phyloP scores from a whole-genome alignment of 1,284 basidiomycete genomes.

The Microstroma glucosiphilum region DNA sequence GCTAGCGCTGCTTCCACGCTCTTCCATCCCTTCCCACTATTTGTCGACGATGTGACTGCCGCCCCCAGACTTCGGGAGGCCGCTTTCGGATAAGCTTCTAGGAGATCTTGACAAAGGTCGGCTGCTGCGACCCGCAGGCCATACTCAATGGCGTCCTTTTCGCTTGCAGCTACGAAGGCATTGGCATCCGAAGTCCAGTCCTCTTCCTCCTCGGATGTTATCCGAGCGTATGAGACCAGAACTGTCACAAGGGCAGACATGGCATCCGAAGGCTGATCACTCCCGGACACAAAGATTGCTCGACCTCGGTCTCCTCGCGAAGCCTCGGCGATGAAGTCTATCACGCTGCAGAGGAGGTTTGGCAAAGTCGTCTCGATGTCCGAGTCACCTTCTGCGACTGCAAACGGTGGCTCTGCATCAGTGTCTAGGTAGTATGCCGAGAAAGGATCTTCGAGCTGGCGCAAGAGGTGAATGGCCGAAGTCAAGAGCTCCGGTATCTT shows the following conservation, averaged over 20 bases:
- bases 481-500: constrained; percentile 20
- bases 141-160: constrained; percentile 79
- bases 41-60: constrained; percentile 52
- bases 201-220: constrained; percentile 88
- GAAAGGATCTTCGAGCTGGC: constrained; percentile 8
- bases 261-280: constrained; percentile 35
- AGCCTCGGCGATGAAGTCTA: constrained; percentile 70
- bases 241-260: constrained; percentile 53
- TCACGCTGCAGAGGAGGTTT: constrained; percentile 67
- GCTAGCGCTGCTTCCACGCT: constrained; percentile 76
- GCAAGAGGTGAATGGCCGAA: constrained; percentile 1
- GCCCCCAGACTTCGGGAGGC: constrained; percentile 56
- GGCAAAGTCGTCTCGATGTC: constrained; percentile 54
- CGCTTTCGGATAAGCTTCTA: constrained; percentile 63
- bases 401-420: constrained; percentile 54
- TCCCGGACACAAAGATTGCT: constrained; percentile 58
- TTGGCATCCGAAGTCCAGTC: constrained; percentile 83
- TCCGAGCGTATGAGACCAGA: constrained; percentile 69
- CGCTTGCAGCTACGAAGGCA: constrained; percentile 77
- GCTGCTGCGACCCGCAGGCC: constrained; percentile 76
- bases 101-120: constrained; percentile 73
- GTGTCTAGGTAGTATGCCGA: constrained; percentile 6
- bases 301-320: constrained; percentile 62
- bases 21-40: constrained; percentile 66
- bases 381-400: constrained; percentile 66